A percentile compares a stretch with the other conserved stretches of the same genome.
Evolutionary conservation across 1,284 basidiomycete species (phyloP).

Genomic region (Omphalotus olearius): DNA sequence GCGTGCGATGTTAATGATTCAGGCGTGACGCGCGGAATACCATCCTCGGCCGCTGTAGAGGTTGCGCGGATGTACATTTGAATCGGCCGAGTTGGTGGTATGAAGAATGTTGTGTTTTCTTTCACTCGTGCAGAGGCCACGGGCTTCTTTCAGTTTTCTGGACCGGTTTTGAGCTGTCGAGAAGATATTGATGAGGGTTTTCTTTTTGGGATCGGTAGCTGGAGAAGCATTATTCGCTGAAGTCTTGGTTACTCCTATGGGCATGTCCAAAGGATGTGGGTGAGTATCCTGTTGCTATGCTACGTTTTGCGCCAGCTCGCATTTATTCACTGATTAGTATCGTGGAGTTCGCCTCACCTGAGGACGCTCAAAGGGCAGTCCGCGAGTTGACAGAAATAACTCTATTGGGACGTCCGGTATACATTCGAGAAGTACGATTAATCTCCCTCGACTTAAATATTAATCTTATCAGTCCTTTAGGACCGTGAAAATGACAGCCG

Average conservation of each 20-base stretch:
- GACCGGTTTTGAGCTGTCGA: slow-evolving; percentile 44
- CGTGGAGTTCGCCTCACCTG: slow-evolving; percentile 83
- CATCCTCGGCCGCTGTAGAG: too few species aligned
- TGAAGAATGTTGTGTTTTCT: slow-evolving; percentile 24
- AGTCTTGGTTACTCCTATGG: slow-evolving; percentile 93
- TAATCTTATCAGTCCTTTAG: slow-evolving; percentile 35
- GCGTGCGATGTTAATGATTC: slow-evolving; percentile 15
- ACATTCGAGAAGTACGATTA: slow-evolving; percentile 84
- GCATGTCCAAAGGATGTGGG: slow-evolving; percentile 98
- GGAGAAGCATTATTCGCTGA: slow-evolving; percentile 98
- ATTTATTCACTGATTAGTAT: slow-evolving; percentile 49
- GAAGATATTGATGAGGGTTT: slow-evolving; percentile 80
- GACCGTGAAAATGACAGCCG: slow-evolving; percentile 95
- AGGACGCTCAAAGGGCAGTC: slow-evolving; percentile 84
- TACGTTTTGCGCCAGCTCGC: too few species aligned
- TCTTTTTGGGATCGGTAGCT: slow-evolving; percentile 85
- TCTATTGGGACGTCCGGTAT: slow-evolving; percentile 88
- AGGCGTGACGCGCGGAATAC: too few species aligned
- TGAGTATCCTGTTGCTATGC: slow-evolving; percentile 39
- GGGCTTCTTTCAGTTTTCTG: too few species aligned
- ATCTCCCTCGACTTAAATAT: background rate
- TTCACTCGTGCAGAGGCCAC: slow-evolving; percentile 13
- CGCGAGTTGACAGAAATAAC: slow-evolving; percentile 85
- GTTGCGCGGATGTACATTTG: slow-evolving; percentile 11
- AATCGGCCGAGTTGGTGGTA: slow-evolving; percentile 26